Base-by-base conservation (phyloP, 495 filamentous ascomycete genomes). In the Friedmanniomyces simplex region DNA sequence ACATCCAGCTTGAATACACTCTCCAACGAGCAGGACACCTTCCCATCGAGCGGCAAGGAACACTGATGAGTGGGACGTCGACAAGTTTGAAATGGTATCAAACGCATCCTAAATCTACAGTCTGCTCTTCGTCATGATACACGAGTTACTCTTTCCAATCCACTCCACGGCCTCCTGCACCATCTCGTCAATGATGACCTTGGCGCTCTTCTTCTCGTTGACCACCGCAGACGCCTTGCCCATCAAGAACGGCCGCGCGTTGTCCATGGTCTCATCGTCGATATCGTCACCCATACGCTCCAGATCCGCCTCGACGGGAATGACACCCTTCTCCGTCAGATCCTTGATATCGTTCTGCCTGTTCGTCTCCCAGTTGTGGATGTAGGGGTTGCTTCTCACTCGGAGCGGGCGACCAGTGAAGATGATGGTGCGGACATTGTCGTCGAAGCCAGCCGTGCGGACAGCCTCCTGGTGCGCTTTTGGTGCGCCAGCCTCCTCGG, bases 391-490 rank as follows among this genome's bases (percentile, higher is more conserved):
- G 64, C 82, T 91, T 62, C 91, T 85, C 55, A 98, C 93, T 60
- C 93, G 87, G 58, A 98, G 77, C 41, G 93, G 93, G 46, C 93
- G 88, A 50, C 93, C 82, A 57, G 93, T 98, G 81, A 97, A 98
- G 72, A 98, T 98, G 64, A 96, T 88, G 20, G 93, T 98, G 58
- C 88, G 86, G 66, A 97, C 78, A 63, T 91, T 96, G 71, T 97
- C 93, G 74, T 95, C 88, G 70, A 90, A 95, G 58, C 86, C 82
- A 59, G 91, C 79, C 36, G 93, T 97, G 67, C 84, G 80, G 51
- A 98, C 93, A 52, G 93, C 89, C 77, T 98, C 94, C 75, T 98
- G 93, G 77, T 98, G 93, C 32, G 89, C 85, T 72, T 88, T 82
- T 30, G 93, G 86, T 18, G 93, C 93, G 67, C 93, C 89, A 41